Conservation (phyloP, 2,329 filamentous ascomycete species). For the Stagonosporopsis cucurbitacearum region DNA sequence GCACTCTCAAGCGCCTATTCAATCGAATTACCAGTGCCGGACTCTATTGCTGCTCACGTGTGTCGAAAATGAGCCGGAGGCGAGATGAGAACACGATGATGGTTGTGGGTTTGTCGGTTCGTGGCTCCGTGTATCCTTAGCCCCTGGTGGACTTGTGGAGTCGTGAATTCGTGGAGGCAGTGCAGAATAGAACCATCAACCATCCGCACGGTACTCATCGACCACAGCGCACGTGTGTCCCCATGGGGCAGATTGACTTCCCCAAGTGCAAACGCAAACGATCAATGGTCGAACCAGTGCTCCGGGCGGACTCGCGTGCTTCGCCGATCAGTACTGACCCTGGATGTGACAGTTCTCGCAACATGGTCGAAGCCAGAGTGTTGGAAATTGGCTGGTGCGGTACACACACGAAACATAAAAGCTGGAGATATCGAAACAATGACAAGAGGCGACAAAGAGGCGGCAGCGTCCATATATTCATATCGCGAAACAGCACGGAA, state of each 20-base stretch:
- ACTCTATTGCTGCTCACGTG: constrained; percentile 3
- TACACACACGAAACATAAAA: neutral
- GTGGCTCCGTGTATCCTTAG: constrained; percentile 5
- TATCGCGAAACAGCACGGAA: constrained; percentile 4
- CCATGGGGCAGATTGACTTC: constrained; percentile 23
- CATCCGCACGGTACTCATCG: constrained; percentile 5
- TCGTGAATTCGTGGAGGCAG: neutral
- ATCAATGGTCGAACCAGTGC: constrained; percentile 15
- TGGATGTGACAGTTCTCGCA: neutral
- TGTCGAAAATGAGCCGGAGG: constrained; percentile 11
- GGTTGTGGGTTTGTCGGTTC: neutral
- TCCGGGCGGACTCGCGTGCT: constrained; percentile 15
- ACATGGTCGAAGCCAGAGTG: neutral
- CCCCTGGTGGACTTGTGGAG: neutral
- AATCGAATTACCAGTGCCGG: constrained; percentile 1
- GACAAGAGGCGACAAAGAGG: neutral
- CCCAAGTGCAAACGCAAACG: constrained; percentile 10
- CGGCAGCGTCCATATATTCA: neutral
- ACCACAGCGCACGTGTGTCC: constrained; percentile 13
- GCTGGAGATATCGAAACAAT: neutral
- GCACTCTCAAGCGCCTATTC: neutral
- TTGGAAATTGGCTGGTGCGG: neutral
- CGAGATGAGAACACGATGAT: neutral
- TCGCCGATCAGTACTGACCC: neutral
- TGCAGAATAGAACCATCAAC: neutral